phyloP scores from a whole-genome alignment of 2,329 filamentous ascomycete genomes.

The Verticillium dahliae region DNA sequence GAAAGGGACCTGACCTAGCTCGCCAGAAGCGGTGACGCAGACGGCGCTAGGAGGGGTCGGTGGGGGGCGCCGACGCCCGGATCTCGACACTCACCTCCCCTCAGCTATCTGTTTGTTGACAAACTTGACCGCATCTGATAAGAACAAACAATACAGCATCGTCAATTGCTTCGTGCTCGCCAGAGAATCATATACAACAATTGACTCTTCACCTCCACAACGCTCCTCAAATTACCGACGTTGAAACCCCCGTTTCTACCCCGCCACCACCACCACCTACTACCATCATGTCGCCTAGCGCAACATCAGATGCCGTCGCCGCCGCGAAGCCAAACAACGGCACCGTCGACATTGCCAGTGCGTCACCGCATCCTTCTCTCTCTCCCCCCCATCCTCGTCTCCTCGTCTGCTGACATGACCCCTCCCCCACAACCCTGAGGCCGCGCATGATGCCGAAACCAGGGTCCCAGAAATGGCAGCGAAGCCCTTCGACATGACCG shows the following conservation, averaged over 20 bases:
- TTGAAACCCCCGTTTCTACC: neutral
- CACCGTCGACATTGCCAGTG: conserved; percentile 9
- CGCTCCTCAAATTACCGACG: too few species aligned
- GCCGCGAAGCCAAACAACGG: neutral
- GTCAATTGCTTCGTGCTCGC: neutral
- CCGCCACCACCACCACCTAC: neutral
- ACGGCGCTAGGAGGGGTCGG: neutral
- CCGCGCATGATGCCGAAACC: neutral
- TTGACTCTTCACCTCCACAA: neutral
- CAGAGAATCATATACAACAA: neutral
- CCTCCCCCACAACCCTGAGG: neutral
- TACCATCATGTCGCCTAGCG: conserved; percentile 2
- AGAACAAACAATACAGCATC: neutral
- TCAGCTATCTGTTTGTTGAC: neutral
- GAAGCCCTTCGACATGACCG: neutral
- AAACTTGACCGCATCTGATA: neutral
- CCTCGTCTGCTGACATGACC: neutral
- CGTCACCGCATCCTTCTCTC: neutral
- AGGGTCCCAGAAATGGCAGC: neutral
- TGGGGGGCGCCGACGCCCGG: neutral
- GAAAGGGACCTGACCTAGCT: neutral
- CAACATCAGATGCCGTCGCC: neutral
- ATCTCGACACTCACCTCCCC: neutral
- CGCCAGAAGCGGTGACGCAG: neutral
- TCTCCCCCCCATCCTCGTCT: neutral